These are phyloP conservation scores for Dichotomopilus funicola DNA, from an alignment of 2,329 filamentous ascomycete species.

Conservation along the genomic window DNA sequence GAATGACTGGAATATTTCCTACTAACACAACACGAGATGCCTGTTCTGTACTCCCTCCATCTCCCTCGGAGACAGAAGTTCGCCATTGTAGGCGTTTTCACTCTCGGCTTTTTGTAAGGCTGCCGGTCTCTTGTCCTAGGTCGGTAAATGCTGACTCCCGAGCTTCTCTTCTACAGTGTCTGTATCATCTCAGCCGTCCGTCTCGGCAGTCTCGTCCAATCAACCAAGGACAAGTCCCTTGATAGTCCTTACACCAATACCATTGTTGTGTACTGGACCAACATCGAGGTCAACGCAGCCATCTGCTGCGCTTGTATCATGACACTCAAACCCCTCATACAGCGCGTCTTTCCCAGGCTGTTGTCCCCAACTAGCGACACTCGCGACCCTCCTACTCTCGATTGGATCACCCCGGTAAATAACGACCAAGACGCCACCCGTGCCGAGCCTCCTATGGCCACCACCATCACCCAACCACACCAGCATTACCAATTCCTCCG, in stretches of 20 bases:
- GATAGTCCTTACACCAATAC: conserved; percentile 28
- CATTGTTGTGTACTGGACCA: conserved; percentile 31
- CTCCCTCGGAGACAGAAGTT: conserved; percentile 22
- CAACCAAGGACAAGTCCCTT: conserved; percentile 4
- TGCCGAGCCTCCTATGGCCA: too few relatives aligned
- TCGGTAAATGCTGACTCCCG: background rate
- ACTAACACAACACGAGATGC: conserved; percentile 14
- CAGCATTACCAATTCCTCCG: too few relatives aligned
- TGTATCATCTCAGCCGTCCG: conserved; percentile 32
- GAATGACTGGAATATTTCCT: background rate
- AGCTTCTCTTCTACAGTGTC: conserved; percentile 25
- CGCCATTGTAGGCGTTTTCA: conserved; percentile 23
- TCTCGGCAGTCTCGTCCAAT: conserved; percentile 26
- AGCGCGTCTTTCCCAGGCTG: conserved; percentile 25
- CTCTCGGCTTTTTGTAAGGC: conserved; percentile 24
- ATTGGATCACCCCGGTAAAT: conserved; percentile 18
- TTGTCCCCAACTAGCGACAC: conserved; percentile 11
- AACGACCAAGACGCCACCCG: background rate
- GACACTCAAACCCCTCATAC: conserved; percentile 34
- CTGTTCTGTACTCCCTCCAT: conserved; percentile 19
- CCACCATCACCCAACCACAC: background rate
- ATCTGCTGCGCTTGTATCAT: conserved; percentile 33
- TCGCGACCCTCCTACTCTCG: conserved; percentile 15
- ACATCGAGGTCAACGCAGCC: conserved; percentile 31
- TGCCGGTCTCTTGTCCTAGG: too few relatives aligned